phyloP scores from a whole-genome alignment of 345 rosid species.

The Noccaea bulbosa region DNA sequence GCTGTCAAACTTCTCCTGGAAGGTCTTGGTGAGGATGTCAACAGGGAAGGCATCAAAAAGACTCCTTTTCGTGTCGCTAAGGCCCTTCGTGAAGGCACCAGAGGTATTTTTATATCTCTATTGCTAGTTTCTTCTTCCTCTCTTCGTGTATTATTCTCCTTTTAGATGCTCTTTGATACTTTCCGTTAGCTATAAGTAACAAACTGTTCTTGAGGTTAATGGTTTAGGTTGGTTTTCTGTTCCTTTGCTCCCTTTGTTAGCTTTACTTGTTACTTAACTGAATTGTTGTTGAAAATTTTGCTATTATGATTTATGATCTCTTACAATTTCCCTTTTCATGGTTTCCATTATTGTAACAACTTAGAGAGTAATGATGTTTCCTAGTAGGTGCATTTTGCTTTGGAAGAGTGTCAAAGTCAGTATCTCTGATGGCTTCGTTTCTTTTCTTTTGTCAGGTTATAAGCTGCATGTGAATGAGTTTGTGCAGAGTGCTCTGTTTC shows the following conservation, averaged over 20 bases:
- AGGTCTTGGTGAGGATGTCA: constrained; percentile 79
- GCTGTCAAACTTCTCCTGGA: constrained; percentile 83
- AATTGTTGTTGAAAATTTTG: no score
- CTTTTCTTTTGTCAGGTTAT: constrained; percentile 62
- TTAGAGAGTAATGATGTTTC: not conserved
- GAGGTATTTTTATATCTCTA: constrained; percentile 48
- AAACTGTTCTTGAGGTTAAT: not conserved
- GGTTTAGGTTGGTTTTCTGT: not conserved
- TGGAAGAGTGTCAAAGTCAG: not conserved
- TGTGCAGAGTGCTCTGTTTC: constrained; percentile 89
- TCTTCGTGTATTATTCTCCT: no score
- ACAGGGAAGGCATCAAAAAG: constrained; percentile 84
- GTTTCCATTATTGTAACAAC: not conserved
- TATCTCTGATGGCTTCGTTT: constrained; percentile 22
- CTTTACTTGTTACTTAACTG: constrained; percentile 5
- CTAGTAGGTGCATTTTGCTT: not conserved
- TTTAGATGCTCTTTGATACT: not conserved
- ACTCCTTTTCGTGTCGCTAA: constrained; percentile 97
- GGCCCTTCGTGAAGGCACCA: constrained; percentile 83
- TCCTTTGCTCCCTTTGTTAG: not conserved
- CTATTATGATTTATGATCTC: not conserved
- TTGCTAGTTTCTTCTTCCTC: not conserved
- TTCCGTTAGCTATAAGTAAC: not conserved
- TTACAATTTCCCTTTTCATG: not conserved
- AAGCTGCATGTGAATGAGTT: constrained; percentile 67